Base-by-base conservation (phyloP, 2,329 filamentous ascomycete genomes). In the Helotiales sp. region DNA sequence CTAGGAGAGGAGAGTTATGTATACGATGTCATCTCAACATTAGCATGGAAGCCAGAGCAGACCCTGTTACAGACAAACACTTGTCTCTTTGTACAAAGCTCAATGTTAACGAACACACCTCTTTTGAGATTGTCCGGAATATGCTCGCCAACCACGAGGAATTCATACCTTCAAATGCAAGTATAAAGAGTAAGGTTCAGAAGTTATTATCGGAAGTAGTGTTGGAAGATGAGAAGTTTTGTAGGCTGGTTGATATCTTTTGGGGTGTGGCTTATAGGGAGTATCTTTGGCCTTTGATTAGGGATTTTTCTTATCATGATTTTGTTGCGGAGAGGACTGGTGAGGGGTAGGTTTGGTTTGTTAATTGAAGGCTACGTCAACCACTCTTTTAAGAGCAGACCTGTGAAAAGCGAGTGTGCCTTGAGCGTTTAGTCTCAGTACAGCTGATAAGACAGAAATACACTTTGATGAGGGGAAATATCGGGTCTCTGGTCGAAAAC, bases 331-430 rank as follows among this genome's bases (percentile, higher is more conserved):
- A 57, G 27, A 42, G 48, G 30, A 15, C 62, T 10, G 27, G 15
- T 5, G 52, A 62, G 6, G 25, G 52, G 29, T 25, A 51, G 31
- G 10, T 51, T 15, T 58, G 51, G 36, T 52, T 51, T 42, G 17
- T 63, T 27, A 54, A 58, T 38, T 52, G 53, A 60, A 24, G 30
- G n/a, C n/a, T n/a, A n/a, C n/a, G n/a, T n/a, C n/a, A n/a, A n/a
- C n/a, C n/a, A n/a, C n/a, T n/a, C n/a, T n/a, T n/a, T n/a, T n/a
- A n/a, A n/a, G n/a, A n/a, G n/a, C n/a, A n/a, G n/a, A n/a, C n/a
- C n/a, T n/a, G n/a, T n/a, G n/a, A n/a, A n/a, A n/a, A n/a, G n/a
- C n/a, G n/a, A n/a, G n/a, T n/a, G n/a, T n/a, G n/a, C n/a, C n/a
- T n/a, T n/a, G n/a, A n/a, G n/a, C n/a, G n/a, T n/a, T n/a, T n/a